Evolutionary conservation across 192 early-diverging fungal genomes (phyloP), one percentile per base, ranked within the genome.

Genomic region (Coemansia sp.): DNA sequence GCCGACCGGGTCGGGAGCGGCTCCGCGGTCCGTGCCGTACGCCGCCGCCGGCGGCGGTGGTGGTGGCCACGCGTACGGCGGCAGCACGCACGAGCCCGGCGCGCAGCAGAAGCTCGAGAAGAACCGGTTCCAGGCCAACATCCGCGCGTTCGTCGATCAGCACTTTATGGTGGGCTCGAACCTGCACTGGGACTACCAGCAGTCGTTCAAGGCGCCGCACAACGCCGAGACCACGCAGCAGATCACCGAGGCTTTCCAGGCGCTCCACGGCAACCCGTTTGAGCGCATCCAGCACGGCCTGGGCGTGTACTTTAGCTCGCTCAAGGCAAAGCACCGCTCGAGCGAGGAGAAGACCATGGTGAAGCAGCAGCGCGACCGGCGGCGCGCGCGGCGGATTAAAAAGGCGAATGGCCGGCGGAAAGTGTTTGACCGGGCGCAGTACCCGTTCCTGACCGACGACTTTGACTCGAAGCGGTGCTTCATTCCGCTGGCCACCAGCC

Each of bases 301-400:
- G n/a, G 58, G 72, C 29, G 72, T 75, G 9, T 75, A 75, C 26
- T 75, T 75, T 39, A 75, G 72, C 50, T 75, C 72, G 29, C 72
- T 75, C 29, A 75, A 75, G 35, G 72, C 72, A 27, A 75, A 75
- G 46, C 53, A 64, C 53, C 72, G 72, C 32, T 68, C 72, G 5
- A 75, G 65, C 14, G 72, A 68, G 29, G 72, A 75, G 44, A 75
- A 75, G 41, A 66, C 72, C 1, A 67, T 75, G 72, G 48, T 75
- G 15, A 75, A 75, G 61, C 72, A 75, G 58, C 72, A 75, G 72
- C 65, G 72, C 39, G 72, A 75, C 23, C 50, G 72, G 41, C 58
- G 70, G 21, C 70, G 70, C 2, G 70, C 70, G 19, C 48, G 70
- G 15, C 53, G 63, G 8, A 73, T 73, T 38, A 73, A 73, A 46